Percentiles rank a stretch among this genome's conserved stretches.
These are phyloP conservation scores for Verticillium nubilum DNA, from an alignment of 2,329 filamentous ascomycete genomes.

Conservation along the genomic window DNA sequence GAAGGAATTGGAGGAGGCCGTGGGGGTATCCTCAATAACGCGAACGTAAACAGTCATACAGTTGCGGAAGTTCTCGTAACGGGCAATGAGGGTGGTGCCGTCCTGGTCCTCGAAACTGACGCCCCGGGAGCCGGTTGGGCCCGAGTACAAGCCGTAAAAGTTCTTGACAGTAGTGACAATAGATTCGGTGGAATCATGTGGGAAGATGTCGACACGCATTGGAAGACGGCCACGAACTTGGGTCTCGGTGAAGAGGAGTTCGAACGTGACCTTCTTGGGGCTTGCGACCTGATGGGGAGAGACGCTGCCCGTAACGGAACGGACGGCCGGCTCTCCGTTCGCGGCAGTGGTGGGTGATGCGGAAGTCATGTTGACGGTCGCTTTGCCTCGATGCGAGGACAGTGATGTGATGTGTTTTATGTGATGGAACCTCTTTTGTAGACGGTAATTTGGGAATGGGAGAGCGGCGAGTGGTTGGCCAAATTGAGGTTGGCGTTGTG, in stretches of 20 bases:
- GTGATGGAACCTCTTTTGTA: not conserved
- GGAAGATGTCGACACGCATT: constrained; percentile 87
- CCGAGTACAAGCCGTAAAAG: constrained; percentile 93
- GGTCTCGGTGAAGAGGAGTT: constrained; percentile 65
- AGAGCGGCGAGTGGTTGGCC: not conserved
- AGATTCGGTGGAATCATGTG: constrained; percentile 93
- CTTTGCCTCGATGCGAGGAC: not conserved
- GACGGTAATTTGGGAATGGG: not conserved
- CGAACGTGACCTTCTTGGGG: constrained; percentile 74
- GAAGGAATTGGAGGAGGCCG: constrained; percentile 34
- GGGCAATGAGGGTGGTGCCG: constrained; percentile 86
- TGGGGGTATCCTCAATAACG: constrained; percentile 59
- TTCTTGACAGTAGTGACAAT: constrained; percentile 99
- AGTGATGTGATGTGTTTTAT: not conserved
- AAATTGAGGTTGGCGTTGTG: not conserved
- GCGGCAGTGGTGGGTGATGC: constrained; percentile 35
- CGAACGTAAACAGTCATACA: constrained; percentile 93
- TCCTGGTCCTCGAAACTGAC: constrained; percentile 92
- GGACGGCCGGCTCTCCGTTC: constrained; percentile 24
- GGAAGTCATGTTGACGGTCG: constrained; percentile 35
- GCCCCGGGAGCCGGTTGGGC: constrained; percentile 62
- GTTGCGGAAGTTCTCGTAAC: constrained; percentile 91
- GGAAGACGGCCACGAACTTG: constrained; percentile 70
- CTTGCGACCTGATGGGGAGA: constrained; percentile 41
- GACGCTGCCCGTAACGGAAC: constrained; percentile 36